phyloP scores from a whole-genome alignment of 2,329 filamentous ascomycete genomes.

The Fusarium pseudonygamai region DNA sequence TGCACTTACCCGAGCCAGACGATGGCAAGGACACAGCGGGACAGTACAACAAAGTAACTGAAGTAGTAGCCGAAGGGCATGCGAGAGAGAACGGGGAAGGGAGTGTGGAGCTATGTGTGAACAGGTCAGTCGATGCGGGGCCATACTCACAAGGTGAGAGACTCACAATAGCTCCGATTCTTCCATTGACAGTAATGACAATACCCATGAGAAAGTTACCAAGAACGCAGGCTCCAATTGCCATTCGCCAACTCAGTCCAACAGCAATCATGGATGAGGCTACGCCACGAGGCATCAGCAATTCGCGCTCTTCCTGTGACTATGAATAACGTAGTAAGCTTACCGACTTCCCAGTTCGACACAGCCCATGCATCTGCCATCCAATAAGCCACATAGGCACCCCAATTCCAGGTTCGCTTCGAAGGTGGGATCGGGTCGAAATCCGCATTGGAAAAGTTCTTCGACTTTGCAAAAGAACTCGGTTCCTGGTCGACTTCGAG shows the following conservation, averaged over 20 bases:
- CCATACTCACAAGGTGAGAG: not conserved
- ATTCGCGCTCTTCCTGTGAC: not conserved
- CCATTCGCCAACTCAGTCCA: conserved; percentile 9
- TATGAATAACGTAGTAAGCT: not conserved
- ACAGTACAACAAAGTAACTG: conserved; percentile 8
- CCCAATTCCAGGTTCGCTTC: conserved; percentile 9
- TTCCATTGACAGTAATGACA: conserved; percentile 4
- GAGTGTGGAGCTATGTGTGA: not conserved
- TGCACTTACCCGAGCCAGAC: conserved; percentile 6
- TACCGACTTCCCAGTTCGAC: conserved; percentile 13
- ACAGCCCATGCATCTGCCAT: conserved; percentile 14
- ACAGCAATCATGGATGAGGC: conserved; percentile 10
- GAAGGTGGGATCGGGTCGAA: conserved; percentile 5
- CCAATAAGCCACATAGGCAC: conserved; percentile 9
- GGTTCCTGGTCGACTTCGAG: conserved; percentile 1
- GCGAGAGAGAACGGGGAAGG: conserved; percentile 5
- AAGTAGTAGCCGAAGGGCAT: conserved; percentile 14
- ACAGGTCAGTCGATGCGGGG: not conserved
- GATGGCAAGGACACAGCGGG: conserved; percentile 9
- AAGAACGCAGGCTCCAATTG: conserved; percentile 9
- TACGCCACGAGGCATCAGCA: not conserved
- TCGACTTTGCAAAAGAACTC: conserved; percentile 4
- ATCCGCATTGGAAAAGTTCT: not conserved
- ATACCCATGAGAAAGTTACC: conserved; percentile 10
- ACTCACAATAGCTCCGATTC: conserved; percentile 9